A percentile compares a stretch with the other conserved stretches of the same genome.
Evolutionary conservation across 1,139 yeast genomes (phyloP).

Genomic region (Blastobotrys proliferans): DNA sequence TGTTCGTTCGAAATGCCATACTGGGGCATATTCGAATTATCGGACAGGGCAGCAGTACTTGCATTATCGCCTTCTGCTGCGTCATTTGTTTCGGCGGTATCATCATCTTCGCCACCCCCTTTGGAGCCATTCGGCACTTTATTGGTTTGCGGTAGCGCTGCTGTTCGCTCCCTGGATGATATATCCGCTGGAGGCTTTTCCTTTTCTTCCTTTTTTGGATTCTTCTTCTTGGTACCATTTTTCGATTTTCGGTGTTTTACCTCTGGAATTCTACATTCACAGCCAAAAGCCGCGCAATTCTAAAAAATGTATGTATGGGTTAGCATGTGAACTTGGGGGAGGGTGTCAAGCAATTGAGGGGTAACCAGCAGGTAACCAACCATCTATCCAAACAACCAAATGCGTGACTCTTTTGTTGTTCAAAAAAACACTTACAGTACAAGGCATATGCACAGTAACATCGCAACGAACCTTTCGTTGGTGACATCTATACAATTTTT

Average conservation of each 20-base stretch:
- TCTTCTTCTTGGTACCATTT: constrained; percentile 6
- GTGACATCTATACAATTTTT: constrained; percentile 43
- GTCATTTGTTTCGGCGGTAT: background rate
- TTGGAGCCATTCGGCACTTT: background rate
- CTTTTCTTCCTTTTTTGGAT: background rate
- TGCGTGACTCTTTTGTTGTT: background rate
- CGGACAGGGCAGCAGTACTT: constrained; percentile 1
- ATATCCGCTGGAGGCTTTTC: background rate
- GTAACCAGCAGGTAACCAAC: background rate
- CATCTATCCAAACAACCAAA: background rate
- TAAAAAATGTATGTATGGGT: constrained; percentile 12
- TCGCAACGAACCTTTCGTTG: constrained; percentile 70
- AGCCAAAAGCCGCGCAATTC: constrained; percentile 71
- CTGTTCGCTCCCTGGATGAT: constrained; percentile 4
- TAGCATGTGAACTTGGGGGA: no score
- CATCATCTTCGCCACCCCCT: background rate
- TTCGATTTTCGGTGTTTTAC: constrained; percentile 19
- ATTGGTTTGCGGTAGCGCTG: constrained; percentile 3
- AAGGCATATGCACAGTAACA: constrained; percentile 67
- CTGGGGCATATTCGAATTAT: constrained; percentile 11
- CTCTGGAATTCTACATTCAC: constrained; percentile 67
- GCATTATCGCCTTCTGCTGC: background rate
- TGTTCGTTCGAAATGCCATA: constrained; percentile 9
- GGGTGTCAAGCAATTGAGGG: no score
- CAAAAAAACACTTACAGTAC: constrained; percentile 41